Evolutionary conservation across 495 filamentous ascomycete species (phyloP).

Genomic region (Trichoderma reesei): DNA sequence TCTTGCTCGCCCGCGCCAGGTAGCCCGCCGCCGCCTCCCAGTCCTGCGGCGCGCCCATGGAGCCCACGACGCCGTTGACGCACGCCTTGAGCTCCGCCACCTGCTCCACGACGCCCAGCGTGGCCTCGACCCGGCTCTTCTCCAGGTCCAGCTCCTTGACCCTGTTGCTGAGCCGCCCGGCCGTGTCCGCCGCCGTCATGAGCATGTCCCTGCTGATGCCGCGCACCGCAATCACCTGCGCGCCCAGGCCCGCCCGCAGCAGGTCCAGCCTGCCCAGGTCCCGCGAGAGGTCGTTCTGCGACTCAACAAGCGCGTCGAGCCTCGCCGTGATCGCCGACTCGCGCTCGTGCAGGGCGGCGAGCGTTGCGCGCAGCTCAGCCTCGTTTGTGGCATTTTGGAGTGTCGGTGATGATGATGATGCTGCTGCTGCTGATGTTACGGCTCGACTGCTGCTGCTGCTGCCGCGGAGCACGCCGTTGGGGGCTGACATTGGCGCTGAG

Average conservation of each 20-base stretch:
- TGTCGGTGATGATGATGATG: conserved; percentile 18
- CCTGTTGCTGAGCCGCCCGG: conserved; percentile 72
- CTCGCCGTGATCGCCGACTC: conserved; percentile 64
- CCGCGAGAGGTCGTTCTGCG: conserved; percentile 73
- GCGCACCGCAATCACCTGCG: conserved; percentile 77
- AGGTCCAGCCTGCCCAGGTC: conserved; percentile 83
- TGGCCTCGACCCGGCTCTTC: conserved; percentile 80
- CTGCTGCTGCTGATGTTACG: conserved; percentile 10
- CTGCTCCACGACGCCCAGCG: conserved; percentile 86
- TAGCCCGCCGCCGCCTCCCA: conserved; percentile 96
- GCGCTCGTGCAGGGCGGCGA: conserved; percentile 62
- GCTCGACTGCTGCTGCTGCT: conserved; percentile 17
- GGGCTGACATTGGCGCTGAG: conserved; percentile 27
- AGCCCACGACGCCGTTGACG: conserved; percentile 86
- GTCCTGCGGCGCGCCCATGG: conserved; percentile 95
- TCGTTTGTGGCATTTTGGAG: conserved; percentile 63
- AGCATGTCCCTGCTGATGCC: conserved; percentile 83
- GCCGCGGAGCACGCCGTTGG: conserved; percentile 28
- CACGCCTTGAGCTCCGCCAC: conserved; percentile 94
- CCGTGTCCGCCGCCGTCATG: conserved; percentile 70
- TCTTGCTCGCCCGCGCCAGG: conserved; percentile 66
- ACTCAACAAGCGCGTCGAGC: conserved; percentile 64
- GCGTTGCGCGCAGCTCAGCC: conserved; percentile 65
- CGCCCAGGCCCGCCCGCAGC: conserved; percentile 75
- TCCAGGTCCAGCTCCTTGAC: conserved; percentile 82